Base-by-base conservation (phyloP, 371 early-diverging fungal genomes). In the Apophysomyces trapeziformis region DNA sequence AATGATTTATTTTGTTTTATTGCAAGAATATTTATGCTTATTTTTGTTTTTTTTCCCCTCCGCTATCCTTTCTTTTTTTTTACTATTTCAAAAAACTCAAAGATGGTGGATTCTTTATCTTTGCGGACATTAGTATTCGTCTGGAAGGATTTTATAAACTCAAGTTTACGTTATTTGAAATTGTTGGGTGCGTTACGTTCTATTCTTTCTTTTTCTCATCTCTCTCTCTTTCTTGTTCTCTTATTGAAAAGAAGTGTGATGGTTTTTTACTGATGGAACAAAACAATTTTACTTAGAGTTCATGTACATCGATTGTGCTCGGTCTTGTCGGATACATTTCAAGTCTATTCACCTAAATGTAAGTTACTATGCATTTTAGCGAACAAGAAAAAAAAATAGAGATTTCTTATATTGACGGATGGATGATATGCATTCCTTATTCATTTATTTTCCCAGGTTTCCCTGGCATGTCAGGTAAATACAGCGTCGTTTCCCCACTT, bases 61-160 rank as follows among this genome's bases (percentile, higher is more conserved):
- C 26, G 26, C 26, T 26, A 26, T 26, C 26, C 26, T 26, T 2
- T 26, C 2, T 26, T 26, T 26, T 26, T 26, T 26, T 26, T 26
- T 26, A 2, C 26, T 26, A 26, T 26, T 26, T 26, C 26, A 26
- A 26, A 26, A 26, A 26, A 26, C 26, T 1, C 26, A 26, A 26
- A 80, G 94, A 95, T 44, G 97, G 95, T n/a, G 96, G 92, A 9
- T 97, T 95, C 74, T 97, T 96, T 80, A 92, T 97, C 39, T 98
- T 97, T 77, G 92, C 95, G 9, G 99, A 98, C 67, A 82, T 98
- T 45, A 93, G 93, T 21, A 93, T 96, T 13, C 85, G 97, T 21
- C 85, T 92, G 71, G 97, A 97, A 71, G 98, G 98, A 7, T 71
- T 78, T 14, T 97, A 92, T 71, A 85, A 92, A 26, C 83, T 98